These are phyloP conservation scores for Exophiala lecanii-corni DNA, from an alignment of 2,329 filamentous ascomycete species.

Conservation along the genomic window DNA sequence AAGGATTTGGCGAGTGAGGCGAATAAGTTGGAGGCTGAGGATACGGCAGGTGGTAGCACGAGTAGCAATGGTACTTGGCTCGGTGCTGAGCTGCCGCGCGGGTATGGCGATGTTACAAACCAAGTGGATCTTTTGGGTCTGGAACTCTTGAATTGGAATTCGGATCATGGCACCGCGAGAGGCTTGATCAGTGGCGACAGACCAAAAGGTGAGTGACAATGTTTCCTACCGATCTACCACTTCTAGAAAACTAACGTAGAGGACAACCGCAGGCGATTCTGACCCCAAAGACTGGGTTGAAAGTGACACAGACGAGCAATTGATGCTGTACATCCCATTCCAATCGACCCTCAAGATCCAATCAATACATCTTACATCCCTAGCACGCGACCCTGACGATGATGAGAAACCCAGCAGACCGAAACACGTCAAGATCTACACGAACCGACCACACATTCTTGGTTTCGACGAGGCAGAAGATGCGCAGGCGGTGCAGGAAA, in stretches of 20 bases:
- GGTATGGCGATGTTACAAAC: conserved; percentile 78
- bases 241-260: conserved; percentile 82
- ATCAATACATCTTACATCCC: conserved; percentile 78
- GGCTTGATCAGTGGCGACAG: conserved; percentile 66
- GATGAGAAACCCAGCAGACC: conserved; percentile 77
- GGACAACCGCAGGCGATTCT: conserved; percentile 42
- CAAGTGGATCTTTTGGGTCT: conserved; percentile 73
- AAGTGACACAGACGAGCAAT: conserved; percentile 94
- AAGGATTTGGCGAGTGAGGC: conserved; percentile 66
- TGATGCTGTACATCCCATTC: conserved; percentile 90
- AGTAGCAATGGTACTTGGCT: conserved; percentile 58
- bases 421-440: conserved; percentile 76
- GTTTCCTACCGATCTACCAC: conserved; percentile 38
- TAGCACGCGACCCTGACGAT: conserved; percentile 52
- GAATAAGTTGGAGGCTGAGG: conserved; percentile 40
- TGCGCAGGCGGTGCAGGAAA: conserved; percentile 70
- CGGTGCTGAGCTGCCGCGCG: conserved; percentile 69
- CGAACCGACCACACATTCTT: conserved; percentile 82
- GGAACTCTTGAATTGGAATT: conserved; percentile 84
- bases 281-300: conserved; percentile 74
- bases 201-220: conserved; percentile 45
- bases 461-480: conserved; percentile 95
- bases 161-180: conserved; percentile 66
- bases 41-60: conserved; percentile 31
- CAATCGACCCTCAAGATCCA: conserved; percentile 84